phyloP scores from a whole-genome alignment of 1,284 basidiomycete genomes.

The Neonothopanus nambi region DNA sequence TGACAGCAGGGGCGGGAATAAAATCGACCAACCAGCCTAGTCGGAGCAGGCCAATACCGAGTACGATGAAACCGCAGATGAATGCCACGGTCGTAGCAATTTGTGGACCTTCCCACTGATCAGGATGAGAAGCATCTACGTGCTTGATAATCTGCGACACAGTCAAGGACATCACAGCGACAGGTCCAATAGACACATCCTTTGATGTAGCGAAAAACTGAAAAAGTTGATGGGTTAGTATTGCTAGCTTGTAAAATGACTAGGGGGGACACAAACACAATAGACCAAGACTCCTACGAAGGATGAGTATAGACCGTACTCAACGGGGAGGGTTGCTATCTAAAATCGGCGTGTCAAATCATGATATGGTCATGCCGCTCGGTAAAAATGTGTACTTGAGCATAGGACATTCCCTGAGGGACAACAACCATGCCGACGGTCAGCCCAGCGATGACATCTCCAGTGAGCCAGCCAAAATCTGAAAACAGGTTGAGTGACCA shows the following conservation, averaged over 20 bases:
- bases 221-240: constrained; percentile 13
- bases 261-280: constrained; percentile 51
- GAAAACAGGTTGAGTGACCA: constrained; percentile 9
- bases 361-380: background rate
- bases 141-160: constrained; percentile 79
- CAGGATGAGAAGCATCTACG: constrained; percentile 55
- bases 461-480: constrained; percentile 74
- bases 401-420: constrained; percentile 87
- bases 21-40: constrained; percentile 97
- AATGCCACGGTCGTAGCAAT: constrained; percentile 90
- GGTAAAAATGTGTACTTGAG: constrained; percentile 44
- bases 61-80: constrained; percentile 90
- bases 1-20: constrained; percentile 89
- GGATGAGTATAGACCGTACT: constrained; percentile 96
- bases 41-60: constrained; percentile 89
- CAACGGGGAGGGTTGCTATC: constrained; percentile 81
- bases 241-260: constrained; percentile 13
- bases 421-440: constrained; percentile 93
- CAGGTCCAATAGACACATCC: constrained; percentile 94
- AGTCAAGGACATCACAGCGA: constrained; percentile 96
- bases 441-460: constrained; percentile 86
- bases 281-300: constrained; percentile 88
- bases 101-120: constrained; percentile 60
- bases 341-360: constrained; percentile 32
- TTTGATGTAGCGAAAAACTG: constrained; percentile 93